Evolutionary conservation across 1,284 basidiomycete species (phyloP).

Genomic region (Sporisorium sorghi): DNA sequence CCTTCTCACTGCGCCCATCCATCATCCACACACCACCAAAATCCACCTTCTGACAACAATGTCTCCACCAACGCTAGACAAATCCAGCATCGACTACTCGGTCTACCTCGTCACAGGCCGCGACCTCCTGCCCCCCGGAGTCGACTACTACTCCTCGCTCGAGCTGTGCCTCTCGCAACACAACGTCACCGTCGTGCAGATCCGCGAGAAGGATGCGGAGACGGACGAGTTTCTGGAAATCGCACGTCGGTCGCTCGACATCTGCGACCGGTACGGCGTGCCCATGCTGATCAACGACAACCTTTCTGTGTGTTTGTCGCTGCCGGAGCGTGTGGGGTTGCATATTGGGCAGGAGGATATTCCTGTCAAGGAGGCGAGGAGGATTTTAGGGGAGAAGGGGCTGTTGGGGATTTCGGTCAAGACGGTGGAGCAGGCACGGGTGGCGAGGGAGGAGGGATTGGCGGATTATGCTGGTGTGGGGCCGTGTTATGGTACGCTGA

Average conservation of each 20-base stretch:
- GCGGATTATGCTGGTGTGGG: slow-evolving; percentile 91
- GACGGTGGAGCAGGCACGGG: slow-evolving; percentile 69
- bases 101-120: slow-evolving; percentile 81
- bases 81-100: slow-evolving; percentile 51
- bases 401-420: slow-evolving; percentile 87
- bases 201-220: slow-evolving; percentile 58
- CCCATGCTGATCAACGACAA: slow-evolving; percentile 84
- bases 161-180: slow-evolving; percentile 85
- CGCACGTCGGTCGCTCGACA: slow-evolving; percentile 77
- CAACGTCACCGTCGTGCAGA: slow-evolving; percentile 87
- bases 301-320: slow-evolving; percentile 56
- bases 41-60: not conserved
- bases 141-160: slow-evolving; percentile 78
- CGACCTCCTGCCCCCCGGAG: slow-evolving; percentile 79
- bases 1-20: not conserved
- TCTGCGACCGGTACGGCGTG: slow-evolving; percentile 84
- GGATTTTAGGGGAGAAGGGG: slow-evolving; percentile 75
- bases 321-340: slow-evolving; percentile 77
- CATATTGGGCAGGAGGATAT: slow-evolving; percentile 94
- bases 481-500: slow-evolving; percentile 69
- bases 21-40: not conserved
- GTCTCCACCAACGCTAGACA: slow-evolving; percentile 18
- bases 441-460: slow-evolving; percentile 24
- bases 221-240: slow-evolving; percentile 78
- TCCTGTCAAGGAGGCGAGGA: slow-evolving; percentile 77